Evolutionary conservation across 352 stramenopile genomes (phyloP).

Genomic region (Halophytophthora polymorphica): DNA sequence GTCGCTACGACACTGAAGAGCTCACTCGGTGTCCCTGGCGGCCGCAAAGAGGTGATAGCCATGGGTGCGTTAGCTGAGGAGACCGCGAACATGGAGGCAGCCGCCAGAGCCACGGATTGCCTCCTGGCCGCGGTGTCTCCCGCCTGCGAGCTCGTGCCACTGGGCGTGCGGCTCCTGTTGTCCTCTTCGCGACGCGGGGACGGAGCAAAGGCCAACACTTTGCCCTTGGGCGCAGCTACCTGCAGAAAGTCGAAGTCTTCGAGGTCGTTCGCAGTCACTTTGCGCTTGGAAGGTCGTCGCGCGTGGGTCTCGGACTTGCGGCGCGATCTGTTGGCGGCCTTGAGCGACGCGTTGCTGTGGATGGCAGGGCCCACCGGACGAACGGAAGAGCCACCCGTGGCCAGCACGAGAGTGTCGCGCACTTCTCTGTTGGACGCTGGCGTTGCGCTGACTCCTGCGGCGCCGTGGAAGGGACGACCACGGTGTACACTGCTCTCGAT

Average conservation of each 20-base stretch:
- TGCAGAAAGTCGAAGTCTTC: slow-evolving; percentile 32
- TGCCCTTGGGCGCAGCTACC: slow-evolving; percentile 16
- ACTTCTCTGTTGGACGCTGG: slow-evolving; percentile 8
- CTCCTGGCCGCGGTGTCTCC: neutral
- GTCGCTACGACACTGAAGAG: neutral
- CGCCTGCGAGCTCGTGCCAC: neutral
- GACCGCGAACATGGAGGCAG: slow-evolving; percentile 4
- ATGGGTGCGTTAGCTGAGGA: slow-evolving; percentile 14
- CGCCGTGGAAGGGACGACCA: slow-evolving; percentile 8
- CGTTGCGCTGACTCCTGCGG: slow-evolving; percentile 11
- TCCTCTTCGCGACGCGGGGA: slow-evolving; percentile 4
- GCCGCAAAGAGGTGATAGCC: slow-evolving; percentile 8
- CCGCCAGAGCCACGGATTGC: slow-evolving; percentile 1
- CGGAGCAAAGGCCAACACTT: neutral
- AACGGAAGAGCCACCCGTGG: slow-evolving; percentile 4
- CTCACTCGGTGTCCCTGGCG: neutral
- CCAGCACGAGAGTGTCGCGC: slow-evolving; percentile 5
- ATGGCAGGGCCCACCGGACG: slow-evolving; percentile 10
- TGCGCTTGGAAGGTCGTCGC: slow-evolving; percentile 6
- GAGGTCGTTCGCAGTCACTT: slow-evolving; percentile 9
- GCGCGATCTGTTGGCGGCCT: neutral
- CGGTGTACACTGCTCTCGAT: slow-evolving; percentile 10
- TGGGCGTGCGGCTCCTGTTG: neutral
- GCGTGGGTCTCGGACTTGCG: slow-evolving; percentile 14
- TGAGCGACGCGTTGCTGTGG: neutral